Evolutionary conservation across 2,329 filamentous ascomycete genomes (phyloP).

Genomic region (Calonectria pseudoturangicola): DNA sequence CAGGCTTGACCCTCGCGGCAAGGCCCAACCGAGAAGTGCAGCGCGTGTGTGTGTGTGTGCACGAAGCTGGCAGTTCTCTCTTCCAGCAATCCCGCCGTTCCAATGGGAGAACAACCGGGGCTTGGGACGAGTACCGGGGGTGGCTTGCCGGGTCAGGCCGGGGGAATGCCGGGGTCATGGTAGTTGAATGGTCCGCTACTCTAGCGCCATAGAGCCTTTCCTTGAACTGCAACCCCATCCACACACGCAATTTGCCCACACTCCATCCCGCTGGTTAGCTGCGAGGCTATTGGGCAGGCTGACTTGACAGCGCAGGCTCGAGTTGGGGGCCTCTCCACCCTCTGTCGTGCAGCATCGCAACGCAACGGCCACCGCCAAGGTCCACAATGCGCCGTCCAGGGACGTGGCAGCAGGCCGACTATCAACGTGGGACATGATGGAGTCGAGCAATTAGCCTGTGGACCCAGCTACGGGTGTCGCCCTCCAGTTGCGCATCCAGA

Average conservation of each 20-base stretch:
- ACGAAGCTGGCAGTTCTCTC: conserved; percentile 8
- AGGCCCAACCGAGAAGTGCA: background rate
- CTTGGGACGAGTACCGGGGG: conserved; percentile 19
- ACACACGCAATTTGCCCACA: conserved; percentile 6
- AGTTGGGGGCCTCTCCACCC: conserved; percentile 14
- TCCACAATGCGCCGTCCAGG: conserved; percentile 14
- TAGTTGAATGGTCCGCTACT: conserved; percentile 23
- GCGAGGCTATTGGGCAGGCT: background rate
- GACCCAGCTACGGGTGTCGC: conserved; percentile 11
- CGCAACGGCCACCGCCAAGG: conserved; percentile 18
- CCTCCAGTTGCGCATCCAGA: conserved; percentile 4
- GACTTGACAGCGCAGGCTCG: conserved; percentile 20
- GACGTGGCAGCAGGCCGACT: conserved; percentile 22
- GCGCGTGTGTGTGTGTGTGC: background rate
- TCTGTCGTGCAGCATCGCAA: conserved; percentile 32
- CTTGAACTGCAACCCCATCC: conserved; percentile 33
- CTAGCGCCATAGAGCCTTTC: conserved; percentile 28
- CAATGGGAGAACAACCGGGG: conserved; percentile 8
- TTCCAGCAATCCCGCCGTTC: background rate
- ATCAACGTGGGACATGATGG: conserved; percentile 26
- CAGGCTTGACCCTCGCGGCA: background rate
- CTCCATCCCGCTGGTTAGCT: conserved; percentile 5
- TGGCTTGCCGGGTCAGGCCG: conserved; percentile 19
- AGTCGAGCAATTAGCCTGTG: conserved; percentile 4
- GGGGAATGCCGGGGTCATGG: conserved; percentile 29